Conservation (phyloP, 306 rosid genomes). For the Macrotyloma uniflorum region DNA sequence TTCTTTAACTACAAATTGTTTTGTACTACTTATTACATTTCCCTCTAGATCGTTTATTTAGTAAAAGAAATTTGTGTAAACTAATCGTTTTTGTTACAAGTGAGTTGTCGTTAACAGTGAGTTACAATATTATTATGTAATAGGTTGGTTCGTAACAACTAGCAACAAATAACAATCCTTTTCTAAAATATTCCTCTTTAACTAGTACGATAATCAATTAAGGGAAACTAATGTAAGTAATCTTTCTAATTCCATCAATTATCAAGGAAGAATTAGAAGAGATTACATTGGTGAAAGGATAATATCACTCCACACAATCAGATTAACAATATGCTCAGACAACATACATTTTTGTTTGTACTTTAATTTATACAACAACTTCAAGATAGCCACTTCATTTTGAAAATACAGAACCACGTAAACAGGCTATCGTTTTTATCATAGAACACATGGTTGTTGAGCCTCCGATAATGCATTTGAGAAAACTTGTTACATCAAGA, state of each 20-base stretch:
- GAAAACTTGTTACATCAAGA: slow-evolving; percentile 26
- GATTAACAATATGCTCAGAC: neutral
- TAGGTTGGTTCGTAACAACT: no score
- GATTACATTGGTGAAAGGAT: neutral
- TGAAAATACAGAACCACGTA: slow-evolving; percentile 13
- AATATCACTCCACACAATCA: neutral
- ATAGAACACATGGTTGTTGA: slow-evolving; percentile 29
- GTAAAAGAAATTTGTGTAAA: no score
- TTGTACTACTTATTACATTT: no score
- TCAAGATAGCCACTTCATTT: slow-evolving; percentile 24
- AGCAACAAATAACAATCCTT: no score
- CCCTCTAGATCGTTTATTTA: neutral
- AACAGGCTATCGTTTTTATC: slow-evolving; percentile 24
- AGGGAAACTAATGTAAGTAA: no score
- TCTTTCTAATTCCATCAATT: neutral
- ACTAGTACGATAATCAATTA: no score
- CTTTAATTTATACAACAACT: neutral
- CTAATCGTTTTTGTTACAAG: no score
- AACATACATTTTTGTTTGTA: slow-evolving; percentile 10
- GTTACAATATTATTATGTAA: no score
- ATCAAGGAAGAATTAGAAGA: neutral
- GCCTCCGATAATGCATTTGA: slow-evolving; percentile 28
- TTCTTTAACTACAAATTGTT: no score
- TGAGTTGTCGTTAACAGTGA: no score
- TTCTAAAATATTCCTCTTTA: no score